These are phyloP conservation scores for Penicillium riverlandense DNA, from an alignment of 495 filamentous ascomycete species.

Conservation along the genomic window DNA sequence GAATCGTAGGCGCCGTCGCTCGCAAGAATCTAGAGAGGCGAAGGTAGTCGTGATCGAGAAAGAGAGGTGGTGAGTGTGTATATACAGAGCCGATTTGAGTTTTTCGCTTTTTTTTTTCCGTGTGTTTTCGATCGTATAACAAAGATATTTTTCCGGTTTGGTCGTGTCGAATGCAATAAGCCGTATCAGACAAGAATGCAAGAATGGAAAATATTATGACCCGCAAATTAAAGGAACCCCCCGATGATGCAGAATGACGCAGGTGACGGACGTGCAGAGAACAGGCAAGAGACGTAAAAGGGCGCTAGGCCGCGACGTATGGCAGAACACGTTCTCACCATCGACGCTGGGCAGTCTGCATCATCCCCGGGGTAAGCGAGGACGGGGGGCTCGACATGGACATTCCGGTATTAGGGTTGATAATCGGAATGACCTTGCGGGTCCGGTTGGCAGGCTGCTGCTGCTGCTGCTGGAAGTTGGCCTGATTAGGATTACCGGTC, in stretches of 20 bases:
- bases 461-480: slow-evolving; percentile 82
- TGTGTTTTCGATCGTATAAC: slow-evolving; percentile 21
- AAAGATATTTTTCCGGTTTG: slow-evolving; percentile 16
- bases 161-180: slow-evolving; percentile 32
- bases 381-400: slow-evolving; percentile 83
- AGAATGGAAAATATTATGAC: slow-evolving; percentile 27
- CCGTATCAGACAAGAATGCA: slow-evolving; percentile 23
- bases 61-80: slow-evolving; percentile 16
- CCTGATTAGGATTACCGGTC: slow-evolving; percentile 45
- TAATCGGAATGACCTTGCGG: slow-evolving; percentile 95
- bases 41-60: slow-evolving; percentile 30
- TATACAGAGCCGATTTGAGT: slow-evolving; percentile 35
- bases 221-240: slow-evolving; percentile 30
- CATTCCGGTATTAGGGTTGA: slow-evolving; percentile 91
- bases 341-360: slow-evolving; percentile 65
- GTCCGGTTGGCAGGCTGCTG: slow-evolving; percentile 81
- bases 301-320: slow-evolving; percentile 13
- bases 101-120: slow-evolving; percentile 23
- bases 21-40: slow-evolving; percentile 36
- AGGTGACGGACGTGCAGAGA: slow-evolving; percentile 25
- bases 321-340: slow-evolving; percentile 42
- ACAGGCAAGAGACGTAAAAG: slow-evolving; percentile 7
- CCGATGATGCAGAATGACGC: slow-evolving; percentile 35
- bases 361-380: slow-evolving; percentile 79
- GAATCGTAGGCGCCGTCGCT: slow-evolving; percentile 43